Conservation (phyloP, 2,329 filamentous ascomycete genomes). For the Sordariomycetes sp. region DNA sequence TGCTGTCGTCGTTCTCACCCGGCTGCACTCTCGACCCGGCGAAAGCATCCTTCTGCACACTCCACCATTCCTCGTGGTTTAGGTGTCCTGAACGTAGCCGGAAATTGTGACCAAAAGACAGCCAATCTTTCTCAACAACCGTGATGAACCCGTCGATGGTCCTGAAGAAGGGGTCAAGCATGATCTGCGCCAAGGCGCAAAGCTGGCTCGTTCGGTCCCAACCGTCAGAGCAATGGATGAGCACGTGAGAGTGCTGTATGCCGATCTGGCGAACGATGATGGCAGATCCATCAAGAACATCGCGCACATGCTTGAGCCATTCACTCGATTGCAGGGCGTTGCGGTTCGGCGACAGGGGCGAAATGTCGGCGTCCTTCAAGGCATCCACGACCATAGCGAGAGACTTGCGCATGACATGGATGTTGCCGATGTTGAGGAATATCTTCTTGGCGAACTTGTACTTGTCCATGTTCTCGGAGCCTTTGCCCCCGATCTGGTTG, state of each 20-base stretch:
- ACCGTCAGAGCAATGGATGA: conserved; percentile 96
- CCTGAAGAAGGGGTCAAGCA: conserved; percentile 91
- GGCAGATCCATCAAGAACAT: conserved; percentile 74
- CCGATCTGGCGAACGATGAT: conserved; percentile 83
- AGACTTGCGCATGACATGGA: conserved; percentile 94
- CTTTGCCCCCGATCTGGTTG: conserved; percentile 87
- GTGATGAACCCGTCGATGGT: conserved; percentile 93
- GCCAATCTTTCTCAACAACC: conserved; percentile 92
- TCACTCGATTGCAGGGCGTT: conserved; percentile 75
- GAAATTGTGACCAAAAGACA: conserved; percentile 98
- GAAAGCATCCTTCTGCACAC: conserved; percentile 71
- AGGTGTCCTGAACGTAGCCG: conserved; percentile 81
- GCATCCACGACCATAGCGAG: conserved; percentile 81
- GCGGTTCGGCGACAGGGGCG: conserved; percentile 69
- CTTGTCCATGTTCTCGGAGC: conserved; percentile 96
- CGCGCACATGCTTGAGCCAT: conserved; percentile 84
- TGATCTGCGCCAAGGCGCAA: conserved; percentile 82
- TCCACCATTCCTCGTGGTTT: conserved; percentile 90
- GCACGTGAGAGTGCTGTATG: conserved; percentile 84
- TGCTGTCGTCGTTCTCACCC: conserved; percentile 49
- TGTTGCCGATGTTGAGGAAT: conserved; percentile 95
- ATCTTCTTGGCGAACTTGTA: conserved; percentile 88
- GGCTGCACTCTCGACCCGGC: conserved; percentile 54
- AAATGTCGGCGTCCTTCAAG: conserved; percentile 86
- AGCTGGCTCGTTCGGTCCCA: conserved; percentile 97